Evolutionary conservation across 169 alveolate genomes (phyloP), one percentile per base, ranked within the genome.

Genomic region (Plasmodium falciparum): DNA sequence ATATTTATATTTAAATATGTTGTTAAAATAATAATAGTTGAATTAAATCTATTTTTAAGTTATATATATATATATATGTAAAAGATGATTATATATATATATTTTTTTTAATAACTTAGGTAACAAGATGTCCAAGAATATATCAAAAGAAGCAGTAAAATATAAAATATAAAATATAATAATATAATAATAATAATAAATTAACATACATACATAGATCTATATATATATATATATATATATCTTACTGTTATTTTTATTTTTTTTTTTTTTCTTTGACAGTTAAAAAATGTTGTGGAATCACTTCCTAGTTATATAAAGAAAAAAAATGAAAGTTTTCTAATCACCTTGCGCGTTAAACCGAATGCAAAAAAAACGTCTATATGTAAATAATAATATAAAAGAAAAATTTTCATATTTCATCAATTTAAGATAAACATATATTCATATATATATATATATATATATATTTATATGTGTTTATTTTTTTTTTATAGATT

Each of bases 311-410:
- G 73, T 15, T 83, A 83, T 69, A 47, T 83, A 83, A 67, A 83
- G 59, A 83, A 83, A 59, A 83, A 83, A 17, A 76, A 71, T 45
- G 85, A 83, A n/a, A 63, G 45, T 54, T 69, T 83, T 61, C 61
- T 83, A 70, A 56, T 83, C 52, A 83, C 24, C 43, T 73, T 83
- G 49, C 91, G 91, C 24, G 91, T 83, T 63, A 83, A 83, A 56
- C 91, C 91, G 6, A 83, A 83, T 26, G 15, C 91, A 15, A 83
- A 83, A 49, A 71, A 29, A 26, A 83, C 91, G 24, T 70, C 80
- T 39, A 69, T 83, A 83, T 69, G 91, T 83, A 83, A 78, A 29
- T 33, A 78, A 29, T 33, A 33, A 33, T 33, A 33, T 33, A 33
- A 33, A 33, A 33, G 8, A 33, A 33, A 33, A 33, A 4, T 4